These are phyloP conservation scores for Exophiala dermatitidis DNA, from an alignment of 2,329 filamentous ascomycete species.

Conservation along the genomic window DNA sequence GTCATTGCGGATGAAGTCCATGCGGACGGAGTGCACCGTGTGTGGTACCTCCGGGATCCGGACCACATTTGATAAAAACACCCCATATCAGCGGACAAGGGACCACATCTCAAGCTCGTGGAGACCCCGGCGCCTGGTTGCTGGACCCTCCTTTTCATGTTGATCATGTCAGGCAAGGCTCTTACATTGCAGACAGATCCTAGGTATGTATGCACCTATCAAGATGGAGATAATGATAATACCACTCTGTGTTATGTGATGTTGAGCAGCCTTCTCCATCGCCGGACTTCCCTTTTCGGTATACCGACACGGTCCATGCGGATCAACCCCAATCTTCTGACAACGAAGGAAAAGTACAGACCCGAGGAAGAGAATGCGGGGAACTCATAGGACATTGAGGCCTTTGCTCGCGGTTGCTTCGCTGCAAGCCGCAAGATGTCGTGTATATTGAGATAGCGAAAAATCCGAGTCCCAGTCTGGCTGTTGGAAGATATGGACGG, in stretches of 20 bases:
- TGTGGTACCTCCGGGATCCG: not conserved
- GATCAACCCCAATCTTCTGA: not conserved
- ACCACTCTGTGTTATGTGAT: too few species aligned
- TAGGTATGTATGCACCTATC: too few species aligned
- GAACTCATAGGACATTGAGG: not conserved
- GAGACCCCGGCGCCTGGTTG: not conserved
- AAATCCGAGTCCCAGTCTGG: too few species aligned
- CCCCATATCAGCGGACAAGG: not conserved
- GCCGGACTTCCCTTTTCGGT: not conserved
- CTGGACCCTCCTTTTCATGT: not conserved
- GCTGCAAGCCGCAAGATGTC: too few species aligned
- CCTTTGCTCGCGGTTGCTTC: too few species aligned
- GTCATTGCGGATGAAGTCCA: not conserved
- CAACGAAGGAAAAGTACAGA: not conserved
- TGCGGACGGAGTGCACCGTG: not conserved
- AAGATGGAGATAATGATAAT: too few species aligned
- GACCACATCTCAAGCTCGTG: not conserved
- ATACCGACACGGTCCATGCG: not conserved
- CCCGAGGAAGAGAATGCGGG: not conserved
- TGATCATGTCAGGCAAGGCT: not conserved
- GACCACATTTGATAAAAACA: not conserved
- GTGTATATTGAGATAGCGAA: too few species aligned
- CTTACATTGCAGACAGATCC: too few species aligned
- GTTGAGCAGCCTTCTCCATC: too few species aligned
- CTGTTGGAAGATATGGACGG: not conserved